Evolutionary conservation across 176 grass and related monocot species (phyloP), one percentile per base, ranked within the genome.

Genomic region (Chrysopogon serrulatus): DNA sequence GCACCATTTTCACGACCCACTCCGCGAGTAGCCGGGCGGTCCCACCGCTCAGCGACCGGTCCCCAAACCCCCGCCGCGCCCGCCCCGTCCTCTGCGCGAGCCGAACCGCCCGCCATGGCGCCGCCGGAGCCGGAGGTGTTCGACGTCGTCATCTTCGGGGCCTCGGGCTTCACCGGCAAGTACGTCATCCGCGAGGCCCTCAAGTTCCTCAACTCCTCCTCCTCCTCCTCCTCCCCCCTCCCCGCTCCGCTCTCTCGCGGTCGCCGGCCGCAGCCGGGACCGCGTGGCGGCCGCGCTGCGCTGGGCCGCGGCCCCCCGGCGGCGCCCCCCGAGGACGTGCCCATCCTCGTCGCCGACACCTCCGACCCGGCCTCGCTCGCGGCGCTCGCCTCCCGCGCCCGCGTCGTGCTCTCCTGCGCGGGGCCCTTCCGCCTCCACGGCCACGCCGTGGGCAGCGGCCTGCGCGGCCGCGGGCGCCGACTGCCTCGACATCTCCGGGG

Each of bases 131-230:
- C 71, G 71, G 81, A 87, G 76, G 78, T 86, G 79, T 94, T 94
- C 90, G 92, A 95, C 71, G 76, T 98, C 35, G 83, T 98, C 78
- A 93, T 98, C 82, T 83, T 98, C 47, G 95, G 95, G 18, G 95
- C 95, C 33, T 98, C 95, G 28, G 95, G 95, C 59, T 98, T 95
- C 95, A 98, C 95, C 0, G 90, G 95, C 19, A 90, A 92, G 81
- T 93, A 95, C 84, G 95, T 93, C 69, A 72, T 98, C 53, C 92
- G 95, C 14, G 95, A 98, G 85, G 84, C 86, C 1, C 86, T 98
- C 49, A 98, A 91, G 80, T 94, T 93, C 68, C 84, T 95, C 28
- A 44, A 85, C 78, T 73, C 86, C 21, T 31, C 51, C 64, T 32
- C 68, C 13, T 83, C n/a, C n/a, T n/a, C n/a, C n/a, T n/a, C n/a